Percentiles rank a stretch among this genome's conserved stretches.
Conservation (phyloP, 129 eudicot genomes). For the Solidago caesia region DNA sequence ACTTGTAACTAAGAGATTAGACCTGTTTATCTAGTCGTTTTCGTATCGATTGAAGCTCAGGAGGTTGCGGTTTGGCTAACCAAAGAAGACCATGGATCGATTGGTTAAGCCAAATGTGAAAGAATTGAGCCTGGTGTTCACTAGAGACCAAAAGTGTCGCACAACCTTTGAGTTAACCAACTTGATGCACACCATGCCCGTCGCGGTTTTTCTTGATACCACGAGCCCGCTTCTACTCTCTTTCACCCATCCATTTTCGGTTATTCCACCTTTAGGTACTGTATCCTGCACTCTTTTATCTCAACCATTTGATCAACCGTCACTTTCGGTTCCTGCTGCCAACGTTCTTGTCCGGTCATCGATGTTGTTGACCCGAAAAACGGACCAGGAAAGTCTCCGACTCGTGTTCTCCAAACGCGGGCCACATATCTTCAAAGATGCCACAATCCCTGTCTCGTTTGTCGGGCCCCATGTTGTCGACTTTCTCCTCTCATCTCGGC, state of each 20-base stretch:
- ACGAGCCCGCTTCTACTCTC: constrained; percentile 50
- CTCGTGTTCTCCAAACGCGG: constrained; percentile 57
- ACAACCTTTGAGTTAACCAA: constrained; percentile 53
- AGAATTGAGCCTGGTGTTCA: constrained; percentile 42
- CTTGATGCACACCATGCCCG: constrained; percentile 80
- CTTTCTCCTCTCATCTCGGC: constrained; percentile 35
- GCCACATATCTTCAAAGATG: constrained; percentile 58
- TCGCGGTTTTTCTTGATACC: constrained; percentile 57
- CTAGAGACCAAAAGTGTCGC: constrained; percentile 38
- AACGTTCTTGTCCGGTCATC: constrained; percentile 52
- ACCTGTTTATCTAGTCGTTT: background rate
- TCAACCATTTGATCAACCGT: constrained; percentile 40
- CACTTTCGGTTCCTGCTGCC: constrained; percentile 38
- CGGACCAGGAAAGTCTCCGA: constrained; percentile 51
- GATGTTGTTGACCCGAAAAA: constrained; percentile 61
- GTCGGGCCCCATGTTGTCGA: constrained; percentile 55
- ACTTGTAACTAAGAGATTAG: constrained; percentile 2
- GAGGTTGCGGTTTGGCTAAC: background rate
- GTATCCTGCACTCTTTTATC: constrained; percentile 43
- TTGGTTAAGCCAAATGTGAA: constrained; percentile 55
- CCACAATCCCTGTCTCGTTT: constrained; percentile 47
- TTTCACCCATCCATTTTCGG: constrained; percentile 32
- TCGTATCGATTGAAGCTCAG: background rate
- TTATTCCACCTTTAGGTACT: constrained; percentile 63
- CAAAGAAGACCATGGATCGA: constrained; percentile 50